A percentile compares a stretch with the other conserved stretches of the same genome.
Evolutionary conservation across 1,139 yeast species (phyloP).

Genomic region (Ogataea hybrid): DNA sequence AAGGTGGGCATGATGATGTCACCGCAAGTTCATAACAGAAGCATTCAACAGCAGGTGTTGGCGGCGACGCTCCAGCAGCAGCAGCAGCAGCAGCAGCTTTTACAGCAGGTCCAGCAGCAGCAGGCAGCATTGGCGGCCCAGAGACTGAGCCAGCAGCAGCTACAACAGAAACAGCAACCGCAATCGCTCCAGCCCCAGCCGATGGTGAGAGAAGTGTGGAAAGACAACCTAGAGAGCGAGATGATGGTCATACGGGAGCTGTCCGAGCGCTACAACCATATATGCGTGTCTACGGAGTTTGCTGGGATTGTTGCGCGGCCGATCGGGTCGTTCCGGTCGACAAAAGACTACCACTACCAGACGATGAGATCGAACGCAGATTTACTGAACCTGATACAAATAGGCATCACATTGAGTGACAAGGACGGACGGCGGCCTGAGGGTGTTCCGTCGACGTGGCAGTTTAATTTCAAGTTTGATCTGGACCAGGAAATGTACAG

Average conservation of each 20-base stretch:
- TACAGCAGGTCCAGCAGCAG: conserved; percentile 25
- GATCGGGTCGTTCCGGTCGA: conserved; percentile 89
- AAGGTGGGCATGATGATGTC: conserved; percentile 30
- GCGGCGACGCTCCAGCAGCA: conserved; percentile 22
- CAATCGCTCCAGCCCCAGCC: conserved; percentile 32
- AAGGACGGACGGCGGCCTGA: conserved; percentile 74
- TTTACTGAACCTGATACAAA: conserved; percentile 77
- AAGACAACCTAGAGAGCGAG: conserved; percentile 77
- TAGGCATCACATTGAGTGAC: conserved; percentile 84
- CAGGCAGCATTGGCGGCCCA: conserved; percentile 33
- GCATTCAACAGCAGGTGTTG: conserved; percentile 27
- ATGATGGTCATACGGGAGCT: conserved; percentile 71
- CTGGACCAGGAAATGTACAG: conserved; percentile 76
- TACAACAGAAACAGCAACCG: conserved; percentile 34
- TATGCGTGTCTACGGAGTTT: conserved; percentile 86
- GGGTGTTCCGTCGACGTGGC: conserved; percentile 82
- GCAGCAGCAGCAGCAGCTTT: conserved; percentile 23
- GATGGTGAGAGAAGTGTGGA: conserved; percentile 75
- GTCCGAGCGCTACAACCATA: conserved; percentile 64
- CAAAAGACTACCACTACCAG: conserved; percentile 93
- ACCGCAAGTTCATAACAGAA: conserved; percentile 30
- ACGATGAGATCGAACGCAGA: conserved; percentile 92
- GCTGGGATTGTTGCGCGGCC: conserved; percentile 98
- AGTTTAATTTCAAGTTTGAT: conserved; percentile 86
- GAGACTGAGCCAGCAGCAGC: conserved; percentile 37